Base-by-base conservation (phyloP, 2,329 filamentous ascomycete species). In the Xylariaceae sp. region DNA sequence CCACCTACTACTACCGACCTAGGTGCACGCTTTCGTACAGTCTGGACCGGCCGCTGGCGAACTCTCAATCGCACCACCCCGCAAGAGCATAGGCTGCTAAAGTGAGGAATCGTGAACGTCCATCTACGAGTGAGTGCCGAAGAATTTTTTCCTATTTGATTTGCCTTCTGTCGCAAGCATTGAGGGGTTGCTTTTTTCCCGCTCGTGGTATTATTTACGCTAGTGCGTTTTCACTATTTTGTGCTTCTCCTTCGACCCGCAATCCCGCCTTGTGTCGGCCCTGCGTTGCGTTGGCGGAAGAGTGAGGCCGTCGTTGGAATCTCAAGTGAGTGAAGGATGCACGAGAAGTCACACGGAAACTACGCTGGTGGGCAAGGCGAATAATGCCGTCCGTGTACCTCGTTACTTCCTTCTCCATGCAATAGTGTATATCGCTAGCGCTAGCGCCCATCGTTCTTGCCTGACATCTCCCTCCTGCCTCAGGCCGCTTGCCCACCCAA, bases 401-500 rank as follows among this genome's bases (percentile, higher is more conserved):
- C 13, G 41, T 45, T 15, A 41, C 41, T 45, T 45, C 41, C 41
- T 45, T n/a, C 41, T 45, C 13, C 41, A n/a, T 45, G n/a, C 41
- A 45, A 45, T 45, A 45, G 41, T 15, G 34, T 47, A 50, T 48
- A 30, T 56, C 45, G 47, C 54, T 59, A 61, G 59, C 56, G 56
- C 47, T 49, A 49, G 47, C 9, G 47, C 47, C 54, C 60, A 59
- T 56, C 60, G 55, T 48, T 30, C n/a, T 53, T 61, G 44, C 53
- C 57, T 59, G 49, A 8, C 49, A 35, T 11, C 49, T 51, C 11
- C 37, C 13, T 45, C 41, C 41, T 45, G 41, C 41, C 41, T 45
- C 41, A 13, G 13, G 23, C 11, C 30, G 54, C 17, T 52, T 51
- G 34, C 41, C 18, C 48, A 30, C n/a, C 23, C 45, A 15, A 35